Conservation (phyloP, 2,329 filamentous ascomycete genomes). For the Aspergillus cejpii region DNA sequence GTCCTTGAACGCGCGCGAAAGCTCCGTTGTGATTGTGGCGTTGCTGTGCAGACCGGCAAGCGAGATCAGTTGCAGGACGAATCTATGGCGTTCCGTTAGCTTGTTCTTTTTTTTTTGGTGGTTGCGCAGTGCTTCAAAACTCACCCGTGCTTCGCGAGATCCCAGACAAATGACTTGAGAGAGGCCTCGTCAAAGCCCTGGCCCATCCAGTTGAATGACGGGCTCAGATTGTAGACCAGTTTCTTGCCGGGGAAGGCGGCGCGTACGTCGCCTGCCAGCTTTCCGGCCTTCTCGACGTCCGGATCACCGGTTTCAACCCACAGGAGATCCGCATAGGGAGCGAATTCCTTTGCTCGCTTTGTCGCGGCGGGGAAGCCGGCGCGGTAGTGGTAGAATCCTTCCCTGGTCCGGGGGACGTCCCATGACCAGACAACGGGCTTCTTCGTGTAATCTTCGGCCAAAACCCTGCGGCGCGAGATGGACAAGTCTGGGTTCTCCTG, state of each 20-base stretch:
- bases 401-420: constrained; percentile 85
- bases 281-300: constrained; percentile 66
- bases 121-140: too few relatives aligned
- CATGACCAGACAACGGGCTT: constrained; percentile 74
- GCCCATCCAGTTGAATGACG: constrained; percentile 97
- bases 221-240: constrained; percentile 91
- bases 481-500: constrained; percentile 64
- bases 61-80: constrained; percentile 59
- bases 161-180: constrained; percentile 91
- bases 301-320: constrained; percentile 97
- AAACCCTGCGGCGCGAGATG: constrained; percentile 65
- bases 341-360: constrained; percentile 87
- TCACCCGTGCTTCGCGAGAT: constrained; percentile 82
- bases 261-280: constrained; percentile 71
- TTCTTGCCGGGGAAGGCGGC: constrained; percentile 67
- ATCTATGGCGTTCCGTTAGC: constrained; percentile 35
- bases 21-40: constrained; percentile 61
- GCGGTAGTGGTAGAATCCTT: constrained; percentile 55
- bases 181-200: constrained; percentile 81
- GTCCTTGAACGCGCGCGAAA: constrained; percentile 74
- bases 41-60: constrained; percentile 59
- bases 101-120: not conserved
- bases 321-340: constrained; percentile 84
- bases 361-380: constrained; percentile 80
- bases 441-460: constrained; percentile 62